phyloP scores from a whole-genome alignment of 768 basidiomycete genomes.

The Cystofilobasidium bisporidii region DNA sequence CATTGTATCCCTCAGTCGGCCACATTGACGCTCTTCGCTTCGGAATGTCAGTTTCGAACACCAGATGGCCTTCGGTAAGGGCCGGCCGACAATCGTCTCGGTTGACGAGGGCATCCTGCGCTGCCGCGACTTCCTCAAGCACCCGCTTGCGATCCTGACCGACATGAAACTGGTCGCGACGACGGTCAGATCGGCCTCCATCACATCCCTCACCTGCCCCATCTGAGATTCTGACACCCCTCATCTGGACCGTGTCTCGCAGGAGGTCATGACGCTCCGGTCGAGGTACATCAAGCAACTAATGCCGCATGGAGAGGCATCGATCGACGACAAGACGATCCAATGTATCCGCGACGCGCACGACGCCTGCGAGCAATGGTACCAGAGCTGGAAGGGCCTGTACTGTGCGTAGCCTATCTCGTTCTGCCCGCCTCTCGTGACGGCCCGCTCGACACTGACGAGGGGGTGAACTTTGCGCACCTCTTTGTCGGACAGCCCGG shows the following conservation, averaged over 20 bases:
- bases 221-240: no score
- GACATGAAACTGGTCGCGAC: slow-evolving; percentile 43
- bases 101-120: slow-evolving; percentile 84
- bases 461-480: no score
- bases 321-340: slow-evolving; percentile 65
- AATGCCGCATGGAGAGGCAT: slow-evolving; percentile 55
- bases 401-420: background rate
- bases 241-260: no score
- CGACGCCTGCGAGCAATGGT: slow-evolving; percentile 70
- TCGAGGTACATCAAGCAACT: slow-evolving; percentile 54
- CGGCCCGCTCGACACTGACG: no score
- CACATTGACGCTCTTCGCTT: background rate
- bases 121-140: slow-evolving; percentile 66
- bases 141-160: slow-evolving; percentile 80
- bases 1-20: slow-evolving; percentile 6
- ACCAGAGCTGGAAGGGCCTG: slow-evolving; percentile 36
- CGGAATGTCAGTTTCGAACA: slow-evolving; percentile 80
- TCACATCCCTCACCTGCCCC: no score
- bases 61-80: slow-evolving; percentile 55
- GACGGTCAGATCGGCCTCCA: background rate
- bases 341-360: slow-evolving; percentile 62
- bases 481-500: background rate
- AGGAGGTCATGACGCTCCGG: slow-evolving; percentile 17
- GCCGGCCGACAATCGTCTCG: slow-evolving; percentile 79
- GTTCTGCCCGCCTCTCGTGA: background rate